A percentile compares a stretch with the other conserved stretches of the same genome.
Conservation (phyloP, 1,139 yeast species). For the Geotrichum phurueaensis region DNA sequence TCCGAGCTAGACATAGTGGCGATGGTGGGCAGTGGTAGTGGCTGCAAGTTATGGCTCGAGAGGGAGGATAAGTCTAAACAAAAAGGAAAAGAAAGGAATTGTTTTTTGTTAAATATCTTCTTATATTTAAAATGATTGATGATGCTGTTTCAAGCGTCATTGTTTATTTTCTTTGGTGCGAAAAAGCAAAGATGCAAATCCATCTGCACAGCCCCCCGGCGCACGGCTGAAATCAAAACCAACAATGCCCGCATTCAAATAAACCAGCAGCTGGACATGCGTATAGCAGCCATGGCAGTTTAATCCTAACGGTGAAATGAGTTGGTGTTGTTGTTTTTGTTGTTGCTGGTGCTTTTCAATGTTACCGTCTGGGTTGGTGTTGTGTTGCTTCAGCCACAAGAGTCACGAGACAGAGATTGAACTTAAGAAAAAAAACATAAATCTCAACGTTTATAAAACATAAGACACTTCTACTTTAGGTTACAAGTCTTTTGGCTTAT, state of each 20-base stretch:
- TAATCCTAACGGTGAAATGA: too few species aligned
- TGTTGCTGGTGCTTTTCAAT: too few species aligned
- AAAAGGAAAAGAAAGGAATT: background rate
- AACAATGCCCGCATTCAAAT: background rate
- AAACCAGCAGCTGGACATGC: too few species aligned
- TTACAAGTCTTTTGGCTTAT: too few species aligned
- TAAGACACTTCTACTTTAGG: too few species aligned
- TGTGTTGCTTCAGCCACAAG: too few species aligned
- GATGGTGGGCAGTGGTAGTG: background rate
- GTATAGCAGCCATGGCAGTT: too few species aligned
- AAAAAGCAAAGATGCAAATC: background rate
- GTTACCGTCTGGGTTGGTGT: too few species aligned
- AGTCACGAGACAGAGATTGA: too few species aligned
- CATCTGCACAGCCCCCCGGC: background rate
- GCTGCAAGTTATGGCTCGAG: background rate
- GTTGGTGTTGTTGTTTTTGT: too few species aligned
- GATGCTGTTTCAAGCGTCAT: background rate
- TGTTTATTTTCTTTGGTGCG: background rate
- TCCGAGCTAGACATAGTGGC: background rate
- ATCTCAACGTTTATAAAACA: too few species aligned
- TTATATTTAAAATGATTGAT: background rate
- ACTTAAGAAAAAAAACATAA: too few species aligned
- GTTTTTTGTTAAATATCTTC: background rate
- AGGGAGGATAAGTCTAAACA: background rate
- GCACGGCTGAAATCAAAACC: background rate